Conservation (phyloP, 768 basidiomycete species). For the Podaxis rugospora region DNA sequence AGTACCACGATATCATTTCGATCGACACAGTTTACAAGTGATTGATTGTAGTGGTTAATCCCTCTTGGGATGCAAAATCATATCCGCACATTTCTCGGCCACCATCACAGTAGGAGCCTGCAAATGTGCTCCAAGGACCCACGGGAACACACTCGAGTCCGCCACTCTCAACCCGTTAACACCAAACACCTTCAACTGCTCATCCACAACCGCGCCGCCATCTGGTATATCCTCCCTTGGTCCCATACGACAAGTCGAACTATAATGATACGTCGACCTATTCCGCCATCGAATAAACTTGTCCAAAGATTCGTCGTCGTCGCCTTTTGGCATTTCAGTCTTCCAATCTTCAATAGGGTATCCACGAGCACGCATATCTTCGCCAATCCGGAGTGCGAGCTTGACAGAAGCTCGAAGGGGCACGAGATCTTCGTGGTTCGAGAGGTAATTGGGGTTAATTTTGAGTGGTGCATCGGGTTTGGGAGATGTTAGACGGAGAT, state of each 20-base stretch:
- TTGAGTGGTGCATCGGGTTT: constrained; percentile 39
- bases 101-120: constrained; percentile 29
- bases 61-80: constrained; percentile 17
- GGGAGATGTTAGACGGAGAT: constrained; percentile 32
- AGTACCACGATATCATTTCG: too few relatives aligned
- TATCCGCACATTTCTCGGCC: constrained; percentile 35
- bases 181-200: constrained; percentile 35
- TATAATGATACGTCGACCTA: constrained; percentile 44
- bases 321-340: constrained; percentile 31
- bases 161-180: constrained; percentile 40
- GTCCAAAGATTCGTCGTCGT: constrained; percentile 35
- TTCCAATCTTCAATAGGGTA: constrained; percentile 32
- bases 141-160: constrained; percentile 45
- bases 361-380: constrained; percentile 30
- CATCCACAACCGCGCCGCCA: constrained; percentile 36
- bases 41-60: not conserved
- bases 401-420: constrained; percentile 39
- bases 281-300: constrained; percentile 32
- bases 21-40: not conserved
- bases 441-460: constrained; percentile 43
- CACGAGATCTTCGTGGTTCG: constrained; percentile 34
- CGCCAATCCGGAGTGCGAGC: constrained; percentile 34
- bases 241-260: constrained; percentile 44
- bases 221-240: constrained; percentile 24
- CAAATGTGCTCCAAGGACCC: constrained; percentile 28